Base-by-base conservation (phyloP, 345 rosid genomes). In the Gossypium bickii region DNA sequence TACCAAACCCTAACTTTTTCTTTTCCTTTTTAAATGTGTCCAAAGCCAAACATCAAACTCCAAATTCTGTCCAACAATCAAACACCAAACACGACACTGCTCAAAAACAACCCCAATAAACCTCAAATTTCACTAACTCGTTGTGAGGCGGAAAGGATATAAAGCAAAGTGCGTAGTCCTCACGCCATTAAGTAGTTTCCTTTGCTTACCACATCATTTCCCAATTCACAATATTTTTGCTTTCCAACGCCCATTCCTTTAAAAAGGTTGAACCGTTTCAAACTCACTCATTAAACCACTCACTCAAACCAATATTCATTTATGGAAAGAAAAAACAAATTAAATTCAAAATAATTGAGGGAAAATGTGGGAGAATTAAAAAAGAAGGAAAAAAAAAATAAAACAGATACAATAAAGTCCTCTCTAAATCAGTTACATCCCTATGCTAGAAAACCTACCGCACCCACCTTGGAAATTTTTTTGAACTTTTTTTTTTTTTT, bases 141-240 rank as follows among this genome's bases (percentile, higher is more conserved):
- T 20, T 16, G 3, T n/a, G 49, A 11, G 11, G 41, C 41, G 41
- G 38, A 34, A 4, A 34, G 7, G 41, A 52, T 34, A 34, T 34
- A 34, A 34, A 34, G 38, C 38, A 17, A 18, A 9, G 45, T 18
- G 61, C 74, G 66, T 41, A 22, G 15, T 20, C 71, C 29, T 68
- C 67, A 82, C 79, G 78, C 84, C 71, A 62, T 17, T 25, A 16
- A 44, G 20, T n/a, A 41, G 10, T 45, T 29, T 27, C 8, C 27
- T 69, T 60, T 16, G 18, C 49, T 77, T n/a, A 64, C 18, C 52
- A 17, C 66, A 52, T 12, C 7, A 17, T 27, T 70, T 24, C 52
- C 47, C 25, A 71, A 9, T 55, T 85, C 86, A 81, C 75, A 72
- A 78, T 71, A 43, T 71, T 79, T 43, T 79, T 79, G 86, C 88